Percentiles rank a stretch among this genome's conserved stretches.
phyloP scores from a whole-genome alignment of 108 stramenopile genomes.

The Fragilaria radians region DNA sequence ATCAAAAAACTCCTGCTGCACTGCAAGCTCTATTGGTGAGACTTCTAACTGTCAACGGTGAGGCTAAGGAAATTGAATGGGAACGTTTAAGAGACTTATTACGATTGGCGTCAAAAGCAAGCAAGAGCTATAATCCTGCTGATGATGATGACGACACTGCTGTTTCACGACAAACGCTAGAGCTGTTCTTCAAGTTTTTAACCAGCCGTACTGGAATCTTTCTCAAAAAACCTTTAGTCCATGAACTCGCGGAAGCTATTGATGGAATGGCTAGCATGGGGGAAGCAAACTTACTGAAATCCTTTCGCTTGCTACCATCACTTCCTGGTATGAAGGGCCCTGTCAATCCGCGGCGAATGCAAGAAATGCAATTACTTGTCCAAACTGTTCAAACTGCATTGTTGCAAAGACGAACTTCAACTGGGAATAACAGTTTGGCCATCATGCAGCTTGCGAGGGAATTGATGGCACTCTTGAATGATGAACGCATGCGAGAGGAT shows the following conservation, averaged over 20 bases:
- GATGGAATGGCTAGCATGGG: constrained; percentile 85
- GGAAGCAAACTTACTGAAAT: constrained; percentile 54
- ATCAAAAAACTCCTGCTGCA: constrained; percentile 50
- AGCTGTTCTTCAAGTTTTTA: constrained; percentile 72
- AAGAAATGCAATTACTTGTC: constrained; percentile 53
- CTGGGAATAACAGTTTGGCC: constrained; percentile 4
- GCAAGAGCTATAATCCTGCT: constrained; percentile 57
- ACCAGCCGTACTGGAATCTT: constrained; percentile 76
- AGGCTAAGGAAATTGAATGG: constrained; percentile 56
- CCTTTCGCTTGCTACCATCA: constrained; percentile 48
- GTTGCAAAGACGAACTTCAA: constrained; percentile 4
- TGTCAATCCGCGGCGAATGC: constrained; percentile 66
- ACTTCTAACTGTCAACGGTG: constrained; percentile 65
- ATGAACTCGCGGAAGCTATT: constrained; percentile 77
- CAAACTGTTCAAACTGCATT: constrained; percentile 67
- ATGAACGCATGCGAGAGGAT: constrained; percentile 50
- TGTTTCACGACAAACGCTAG: constrained; percentile 68
- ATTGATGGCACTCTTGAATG: constrained; percentile 30
- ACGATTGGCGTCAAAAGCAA: constrained; percentile 68
- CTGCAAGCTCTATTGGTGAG: constrained; percentile 58
- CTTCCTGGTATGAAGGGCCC: constrained; percentile 82
- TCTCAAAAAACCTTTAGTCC: constrained; percentile 75
- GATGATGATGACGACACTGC: constrained; percentile 28
- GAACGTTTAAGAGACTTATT: constrained; percentile 65
- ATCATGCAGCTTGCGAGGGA: constrained; percentile 51